Evolutionary conservation across 202 grass and related monocot genomes (phyloP), one percentile per base, ranked within the genome.

Genomic region (Panicum virgatum): DNA sequence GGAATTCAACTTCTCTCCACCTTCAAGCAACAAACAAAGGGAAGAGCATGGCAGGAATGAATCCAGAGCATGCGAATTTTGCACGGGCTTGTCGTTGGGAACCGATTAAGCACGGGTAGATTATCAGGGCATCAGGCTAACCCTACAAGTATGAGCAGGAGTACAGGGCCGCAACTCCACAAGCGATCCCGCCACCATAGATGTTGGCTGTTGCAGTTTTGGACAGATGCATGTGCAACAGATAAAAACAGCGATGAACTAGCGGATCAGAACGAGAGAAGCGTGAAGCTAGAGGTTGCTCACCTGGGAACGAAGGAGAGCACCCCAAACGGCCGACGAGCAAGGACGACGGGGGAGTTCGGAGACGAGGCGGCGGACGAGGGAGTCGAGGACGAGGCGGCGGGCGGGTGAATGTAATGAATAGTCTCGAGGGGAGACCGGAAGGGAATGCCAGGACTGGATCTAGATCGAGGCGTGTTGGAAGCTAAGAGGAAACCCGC

Each of bases 401-500:
- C 65, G 40, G 38, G 29, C 48, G 69, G 48, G 5, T 6, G 70
- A 59, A 1, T 3, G 2, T 19, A 57, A 38, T n/a, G n/a, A n/a
- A n/a, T n/a, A n/a, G n/a, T n/a, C n/a, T n/a, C n/a, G n/a, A n/a
- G n/a, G n/a, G n/a, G n/a, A 65, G 66, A 48, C 43, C 0, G 13
- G 46, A 12, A 40, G 15, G 50, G 20, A 22, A 7, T 2, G 30
- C 10, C 9, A 53, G 64, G 63, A 69, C 63, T 80, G 16, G 64
- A 80, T 80, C 63, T 80, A 15, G 63, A 80, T 80, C 48, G 62
- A 42, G 62, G 47, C 77, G 32, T 52, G 62, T 39, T 2, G 50
- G 50, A 79, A 79, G 62, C 1, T 66, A 30, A 62, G 76, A 63
- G 29, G 69, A 51, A 52, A 42, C n/a, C n/a, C 39, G 39, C 39